Base-by-base conservation (phyloP, 306 rosid genomes). In the Cicer judaicum region DNA sequence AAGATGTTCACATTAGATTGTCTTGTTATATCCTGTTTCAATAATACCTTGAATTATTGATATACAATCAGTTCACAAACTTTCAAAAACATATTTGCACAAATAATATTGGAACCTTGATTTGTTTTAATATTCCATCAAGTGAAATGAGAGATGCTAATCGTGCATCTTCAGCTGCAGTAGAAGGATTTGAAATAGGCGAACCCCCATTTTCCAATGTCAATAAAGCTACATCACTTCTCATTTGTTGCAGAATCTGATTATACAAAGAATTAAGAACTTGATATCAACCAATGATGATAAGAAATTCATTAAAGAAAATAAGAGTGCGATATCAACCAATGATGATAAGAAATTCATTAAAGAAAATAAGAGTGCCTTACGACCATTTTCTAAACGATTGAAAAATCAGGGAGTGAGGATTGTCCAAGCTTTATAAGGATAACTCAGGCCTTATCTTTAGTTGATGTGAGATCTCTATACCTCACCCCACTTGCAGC, bases 221-320 rank as follows among this genome's bases (percentile, higher is more conserved):
- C 81, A 91, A 77, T 67, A 94, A 86, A 60, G 97, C 93, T 59
- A 74, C 77, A 83, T 94, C 98, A 83, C 87, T 77, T 86, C 86
- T 90, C 91, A 94, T 90, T 85, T 94, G 98, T 83, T 91, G 98
- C 82, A 94, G 78, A 82, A 90, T 90, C 97, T 94, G 90, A 82
- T 64, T 41, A 59, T 44, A 64, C 74, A 36, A 76, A 53, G 29
- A 71, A 47, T 8, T 43, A 79, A 56, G 79, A 16, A 69, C 76
- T 77, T 77, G 44, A 65, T 19, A 62, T 56, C 57, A 66, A 46
- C 36, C 7, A 68, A 65, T 8, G 43, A 61, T 66, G 12, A 64
- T 39, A 12, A 47, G 54, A 73, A 48, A 78, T 64, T 70, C 52
- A 75, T 56, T 53, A 9, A 40, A 71, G 68, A 79, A 57, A 57